Base-by-base conservation (phyloP, 2,329 filamentous ascomycete genomes). In the Botrytis elliptica region DNA sequence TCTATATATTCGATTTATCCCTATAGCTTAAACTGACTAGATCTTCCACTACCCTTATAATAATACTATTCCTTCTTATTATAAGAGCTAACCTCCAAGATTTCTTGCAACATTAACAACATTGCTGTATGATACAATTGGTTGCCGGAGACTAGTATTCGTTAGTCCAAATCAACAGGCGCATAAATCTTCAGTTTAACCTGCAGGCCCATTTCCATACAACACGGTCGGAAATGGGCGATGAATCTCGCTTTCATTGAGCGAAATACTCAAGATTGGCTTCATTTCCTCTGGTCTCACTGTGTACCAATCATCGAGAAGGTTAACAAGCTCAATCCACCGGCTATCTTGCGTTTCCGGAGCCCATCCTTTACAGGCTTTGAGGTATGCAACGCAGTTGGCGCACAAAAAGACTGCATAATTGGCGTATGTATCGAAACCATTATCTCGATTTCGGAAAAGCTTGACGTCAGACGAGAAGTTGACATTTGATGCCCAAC, bases 341-440 rank as follows among this genome's bases (percentile, higher is more conserved):
- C 77, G 66, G 75, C 77, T 70, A 75, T 82, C 59, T 75, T 75
- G 55, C 77, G 67, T 57, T 81, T 79, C 33, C 77, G 77, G 38
- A 77, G 77, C 8, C 74, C 72, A 4, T 3, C 14, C 62, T 25
- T 65, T 57, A 40, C 62, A 71, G 40, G 66, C 52, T 10, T 85
- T 77, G 2, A 86, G 80, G 46, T 83, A 82, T 5, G 85, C 79
- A 0, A 84, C 84, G 33, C 71, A 76, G 38, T 84, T 83, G 1
- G 85, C 85, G 40, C 83, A 82, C 5, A 87, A 79, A 57, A 85
- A 87, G 10, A 87, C 85, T 1, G 85, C 82, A 74, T 85, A 85
- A 72, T 87, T 87, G 29, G 86, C 85, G 79, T 85, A 86, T n/a
- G 83, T 84, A 69, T 85, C 84, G 49, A 86, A 84, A 10, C 81